A percentile compares a stretch with the other conserved stretches of the same genome.
phyloP scores from a whole-genome alignment of 352 stramenopile genomes.

The Globisporangium cederbergense region DNA sequence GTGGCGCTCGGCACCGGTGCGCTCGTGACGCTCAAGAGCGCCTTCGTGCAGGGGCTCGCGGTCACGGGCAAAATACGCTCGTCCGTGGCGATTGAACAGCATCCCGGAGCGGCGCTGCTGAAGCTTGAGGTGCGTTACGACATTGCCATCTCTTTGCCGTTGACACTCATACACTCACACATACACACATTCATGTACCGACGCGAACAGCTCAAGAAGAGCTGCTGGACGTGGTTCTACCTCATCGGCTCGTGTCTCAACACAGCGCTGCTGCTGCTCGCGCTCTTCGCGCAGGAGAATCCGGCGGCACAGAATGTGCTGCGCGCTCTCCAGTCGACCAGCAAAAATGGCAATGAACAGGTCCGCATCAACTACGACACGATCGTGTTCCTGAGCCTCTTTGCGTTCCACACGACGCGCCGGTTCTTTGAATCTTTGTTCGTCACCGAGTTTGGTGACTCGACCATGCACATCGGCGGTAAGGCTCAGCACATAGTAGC shows the following conservation, averaged over 20 bases:
- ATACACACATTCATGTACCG: not conserved
- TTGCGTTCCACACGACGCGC: slow-evolving; percentile 47
- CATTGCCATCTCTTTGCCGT: no score
- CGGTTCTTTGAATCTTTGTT: slow-evolving; percentile 58
- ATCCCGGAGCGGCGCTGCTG: slow-evolving; percentile 27
- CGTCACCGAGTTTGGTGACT: slow-evolving; percentile 61
- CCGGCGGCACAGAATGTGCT: slow-evolving; percentile 31
- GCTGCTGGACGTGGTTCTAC: slow-evolving; percentile 76
- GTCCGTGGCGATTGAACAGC: slow-evolving; percentile 20
- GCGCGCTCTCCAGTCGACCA: slow-evolving; percentile 26
- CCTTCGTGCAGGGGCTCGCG: slow-evolving; percentile 36
- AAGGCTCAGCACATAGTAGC: slow-evolving; percentile 8
- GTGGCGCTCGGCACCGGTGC: slow-evolving; percentile 20
- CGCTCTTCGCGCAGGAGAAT: slow-evolving; percentile 28
- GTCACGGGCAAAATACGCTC: slow-evolving; percentile 43
- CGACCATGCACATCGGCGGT: slow-evolving; percentile 55
- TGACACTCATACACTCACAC: not conserved
- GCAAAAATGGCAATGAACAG: not conserved
- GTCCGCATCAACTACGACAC: slow-evolving; percentile 38
- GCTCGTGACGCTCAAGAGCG: slow-evolving; percentile 32
- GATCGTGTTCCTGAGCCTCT: slow-evolving; percentile 44
- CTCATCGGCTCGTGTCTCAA: slow-evolving; percentile 51
- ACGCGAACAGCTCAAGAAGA: slow-evolving; percentile 32
- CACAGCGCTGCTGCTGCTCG: slow-evolving; percentile 25
- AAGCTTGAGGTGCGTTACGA: slow-evolving; percentile 27